A percentile compares a stretch with the other conserved stretches of the same genome.
Conservation (phyloP, 106 monocot genomes). For the Allium cepa region DNA sequence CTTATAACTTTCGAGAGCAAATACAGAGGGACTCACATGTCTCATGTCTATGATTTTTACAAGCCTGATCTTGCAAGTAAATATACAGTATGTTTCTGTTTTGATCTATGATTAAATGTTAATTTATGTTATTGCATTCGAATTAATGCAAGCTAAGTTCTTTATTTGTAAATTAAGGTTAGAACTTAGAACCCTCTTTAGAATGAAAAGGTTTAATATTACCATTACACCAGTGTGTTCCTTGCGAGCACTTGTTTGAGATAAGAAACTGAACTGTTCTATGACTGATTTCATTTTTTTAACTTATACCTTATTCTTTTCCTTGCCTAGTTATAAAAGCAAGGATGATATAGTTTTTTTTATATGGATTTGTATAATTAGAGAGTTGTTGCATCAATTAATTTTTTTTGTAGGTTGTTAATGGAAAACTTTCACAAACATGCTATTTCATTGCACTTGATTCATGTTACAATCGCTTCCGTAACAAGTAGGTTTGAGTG, state of each 20-base stretch:
- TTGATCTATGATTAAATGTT: background rate
- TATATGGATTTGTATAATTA: background rate
- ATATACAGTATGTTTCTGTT: slow-evolving; percentile 72
- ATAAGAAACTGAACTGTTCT: background rate
- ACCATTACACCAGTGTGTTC: background rate
- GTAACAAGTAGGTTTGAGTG: slow-evolving; percentile 56
- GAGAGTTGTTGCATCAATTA: background rate
- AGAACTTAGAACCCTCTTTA: background rate
- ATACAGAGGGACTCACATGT: slow-evolving; percentile 83
- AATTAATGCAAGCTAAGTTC: background rate
- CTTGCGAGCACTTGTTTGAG: background rate
- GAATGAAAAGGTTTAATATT: background rate
- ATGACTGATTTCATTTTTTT: background rate
- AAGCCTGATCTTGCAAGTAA: slow-evolving; percentile 94
- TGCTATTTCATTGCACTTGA: slow-evolving; percentile 97
- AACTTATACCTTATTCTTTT: background rate
- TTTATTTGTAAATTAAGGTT: background rate
- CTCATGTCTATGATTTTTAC: slow-evolving; percentile 98
- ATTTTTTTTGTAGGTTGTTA: slow-evolving; percentile 60
- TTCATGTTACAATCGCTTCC: slow-evolving; percentile 72
- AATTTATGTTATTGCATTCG: background rate
- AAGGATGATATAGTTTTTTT: background rate
- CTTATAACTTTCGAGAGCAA: slow-evolving; percentile 85
- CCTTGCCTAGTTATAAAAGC: background rate
- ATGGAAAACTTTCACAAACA: slow-evolving; percentile 92